A percentile compares a stretch with the other conserved stretches of the same genome.
Evolutionary conservation across 768 basidiomycete genomes (phyloP).

Genomic region (Leccinum aurantiacum): DNA sequence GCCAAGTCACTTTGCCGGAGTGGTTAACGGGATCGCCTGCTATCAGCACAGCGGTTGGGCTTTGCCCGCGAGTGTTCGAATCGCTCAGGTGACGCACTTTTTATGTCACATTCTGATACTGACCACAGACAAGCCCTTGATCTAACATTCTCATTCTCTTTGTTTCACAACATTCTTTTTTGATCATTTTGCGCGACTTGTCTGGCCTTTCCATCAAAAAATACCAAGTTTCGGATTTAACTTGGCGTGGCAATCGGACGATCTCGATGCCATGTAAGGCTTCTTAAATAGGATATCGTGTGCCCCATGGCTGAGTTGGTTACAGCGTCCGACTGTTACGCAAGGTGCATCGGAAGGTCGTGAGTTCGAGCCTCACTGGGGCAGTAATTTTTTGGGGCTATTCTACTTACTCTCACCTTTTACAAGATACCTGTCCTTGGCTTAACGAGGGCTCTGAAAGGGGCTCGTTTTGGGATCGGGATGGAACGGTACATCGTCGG

Average conservation of each 20-base stretch:
- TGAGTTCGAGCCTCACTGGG: slow-evolving; percentile 69
- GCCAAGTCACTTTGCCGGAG: slow-evolving; percentile 85
- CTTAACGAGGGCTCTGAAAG: too few species aligned
- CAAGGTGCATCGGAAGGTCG: slow-evolving; percentile 55
- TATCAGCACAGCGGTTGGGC: slow-evolving; percentile 56
- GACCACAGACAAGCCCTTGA: not conserved
- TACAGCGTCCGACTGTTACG: slow-evolving; percentile 76
- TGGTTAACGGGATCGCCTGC: slow-evolving; percentile 89
- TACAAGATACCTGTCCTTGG: too few species aligned
- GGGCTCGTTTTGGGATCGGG: too few species aligned
- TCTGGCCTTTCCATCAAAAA: not conserved
- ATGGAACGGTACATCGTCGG: too few species aligned
- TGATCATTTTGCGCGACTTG: not conserved
- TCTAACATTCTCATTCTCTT: not conserved
- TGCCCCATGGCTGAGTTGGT: slow-evolving; percentile 80
- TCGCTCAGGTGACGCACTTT: slow-evolving; percentile 56
- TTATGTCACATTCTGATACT: slow-evolving; percentile 7
- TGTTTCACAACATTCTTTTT: not conserved
- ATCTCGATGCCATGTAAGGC: not conserved
- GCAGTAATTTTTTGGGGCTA: slow-evolving; percentile 34
- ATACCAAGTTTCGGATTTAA: too few species aligned
- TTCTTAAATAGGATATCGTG: not conserved
- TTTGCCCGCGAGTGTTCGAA: slow-evolving; percentile 64
- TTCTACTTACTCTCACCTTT: too few species aligned
- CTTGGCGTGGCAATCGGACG: not conserved